Base-by-base conservation (phyloP, 805 yeast species). In the Crinitomyces ghanaensis region DNA sequence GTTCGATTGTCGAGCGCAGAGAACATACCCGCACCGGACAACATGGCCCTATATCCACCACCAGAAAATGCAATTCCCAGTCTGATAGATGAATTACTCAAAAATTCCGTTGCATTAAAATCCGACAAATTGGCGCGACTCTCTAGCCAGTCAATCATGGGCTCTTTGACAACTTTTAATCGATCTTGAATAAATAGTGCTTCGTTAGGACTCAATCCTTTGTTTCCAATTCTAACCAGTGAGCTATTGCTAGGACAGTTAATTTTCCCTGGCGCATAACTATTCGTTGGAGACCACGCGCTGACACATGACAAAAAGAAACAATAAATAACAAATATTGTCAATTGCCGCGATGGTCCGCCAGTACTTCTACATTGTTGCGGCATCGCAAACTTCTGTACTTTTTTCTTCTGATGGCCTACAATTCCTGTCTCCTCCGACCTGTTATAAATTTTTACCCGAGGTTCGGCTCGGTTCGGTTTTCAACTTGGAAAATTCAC, bases 1-100 rank as follows among this genome's bases (percentile, higher is more conserved):
- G 88, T 74, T 43, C 91, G 60, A 43, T 70, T 70, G 51, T 83
- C 95, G 37, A 80, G 56, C 2, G 88, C 93, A 1, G 85, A 62
- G n/a, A 82, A 56, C 48, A 73, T 72, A 23, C 94, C 94, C 4
- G 91, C 93, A 2, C 93, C 93, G 37, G 65, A 57, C 28, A 83
- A 56, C 82, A 84, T 80, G 22, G 94, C 91, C 41, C 95, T 65
- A 53, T 80, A 85, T 4, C 96, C 96, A 46, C 96, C 96, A 28
- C 95, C 95, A 12, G 83, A 72, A 44, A 76, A 73, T 5, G 84
- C 76, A 11, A 59, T 38, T 5, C 63, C 66, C 19, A 56, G 41
- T 4, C 41, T 43, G 29, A 54, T 31, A 13, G 43, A 32, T 3
- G 46, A 31, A 33, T 41, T 21, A 11, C 18, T 30, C 18, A 51